Evolutionary conservation across 1,139 yeast species (phyloP).

Genomic region (Taphrina flavorubra): DNA sequence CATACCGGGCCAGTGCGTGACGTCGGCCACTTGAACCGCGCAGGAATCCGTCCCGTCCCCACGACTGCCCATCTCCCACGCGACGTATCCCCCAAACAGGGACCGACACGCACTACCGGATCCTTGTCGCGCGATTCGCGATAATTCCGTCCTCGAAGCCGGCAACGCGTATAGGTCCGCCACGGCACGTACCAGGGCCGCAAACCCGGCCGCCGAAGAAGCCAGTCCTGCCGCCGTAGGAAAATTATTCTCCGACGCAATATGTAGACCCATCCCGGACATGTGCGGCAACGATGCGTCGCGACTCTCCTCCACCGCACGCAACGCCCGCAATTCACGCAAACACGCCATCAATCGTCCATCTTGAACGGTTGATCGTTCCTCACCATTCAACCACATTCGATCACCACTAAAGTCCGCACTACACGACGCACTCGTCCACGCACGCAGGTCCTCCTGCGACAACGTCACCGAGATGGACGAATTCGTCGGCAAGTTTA

Average conservation of each 20-base stretch:
- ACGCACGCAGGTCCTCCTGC: conserved; percentile 85
- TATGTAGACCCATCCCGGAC: conserved; percentile 70
- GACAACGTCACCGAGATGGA: conserved; percentile 92
- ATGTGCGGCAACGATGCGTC: conserved; percentile 62
- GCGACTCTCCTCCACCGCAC: conserved; percentile 60
- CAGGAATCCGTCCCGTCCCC: conserved; percentile 83
- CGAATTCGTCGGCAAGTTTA: conserved; percentile 92
- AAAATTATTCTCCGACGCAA: conserved; percentile 92
- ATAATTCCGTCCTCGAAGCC: conserved; percentile 77
- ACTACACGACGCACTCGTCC: conserved; percentile 83
- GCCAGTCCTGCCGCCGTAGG: conserved; percentile 99
- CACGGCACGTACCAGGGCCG: conserved; percentile 87
- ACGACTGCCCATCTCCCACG: conserved; percentile 93
- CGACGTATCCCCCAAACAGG: conserved; percentile 94
- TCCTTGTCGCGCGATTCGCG: conserved; percentile 95
- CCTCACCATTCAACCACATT: conserved; percentile 79
- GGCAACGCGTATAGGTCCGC: conserved; percentile 83
- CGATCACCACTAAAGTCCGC: conserved; percentile 64
- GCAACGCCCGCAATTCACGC: conserved; percentile 70
- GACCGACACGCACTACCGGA: conserved; percentile 99
- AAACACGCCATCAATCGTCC: conserved; percentile 83
- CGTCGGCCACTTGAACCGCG: conserved; percentile 88
- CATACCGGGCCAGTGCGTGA: conserved; percentile 88
- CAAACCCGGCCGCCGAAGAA: conserved; percentile 97
- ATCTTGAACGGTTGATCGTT: conserved; percentile 64